A percentile compares a stretch with the other conserved stretches of the same genome.
phyloP scores from a whole-genome alignment of 768 basidiomycete species.

The Psilocybe sp. region DNA sequence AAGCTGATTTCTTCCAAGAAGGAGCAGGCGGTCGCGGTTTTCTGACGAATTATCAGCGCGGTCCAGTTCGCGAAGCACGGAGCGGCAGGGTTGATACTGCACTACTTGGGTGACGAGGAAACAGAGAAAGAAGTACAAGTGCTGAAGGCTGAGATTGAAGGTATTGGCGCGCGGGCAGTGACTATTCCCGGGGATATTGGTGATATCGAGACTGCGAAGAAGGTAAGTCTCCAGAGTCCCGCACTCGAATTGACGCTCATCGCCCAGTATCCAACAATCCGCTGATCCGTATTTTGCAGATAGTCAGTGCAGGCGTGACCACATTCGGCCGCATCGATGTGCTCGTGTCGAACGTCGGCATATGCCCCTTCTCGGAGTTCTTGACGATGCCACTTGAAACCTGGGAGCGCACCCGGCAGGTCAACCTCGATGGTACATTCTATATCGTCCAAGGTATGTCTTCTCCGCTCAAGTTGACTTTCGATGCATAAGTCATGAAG shows the following conservation, averaged over 20 bases:
- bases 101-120: constrained; percentile 61
- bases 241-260: neutral
- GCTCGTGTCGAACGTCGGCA: constrained; percentile 49
- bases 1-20: constrained; percentile 4
- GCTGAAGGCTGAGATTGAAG: constrained; percentile 46
- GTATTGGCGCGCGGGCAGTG: constrained; percentile 36
- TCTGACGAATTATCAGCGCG: constrained; percentile 29
- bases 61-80: constrained; percentile 65
- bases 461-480: neutral
- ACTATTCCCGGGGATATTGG: constrained; percentile 67
- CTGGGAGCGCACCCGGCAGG: constrained; percentile 64
- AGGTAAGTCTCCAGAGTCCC: constrained; percentile 31
- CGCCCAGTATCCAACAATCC: neutral
- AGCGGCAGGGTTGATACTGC: constrained; percentile 60
- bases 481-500: too few species aligned
- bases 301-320: constrained; percentile 58
- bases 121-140: constrained; percentile 46
- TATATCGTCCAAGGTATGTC: constrained; percentile 59
- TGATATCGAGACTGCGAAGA: constrained; percentile 48
- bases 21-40: neutral
- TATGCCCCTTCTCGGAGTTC: constrained; percentile 78
- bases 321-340: constrained; percentile 63
- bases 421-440: constrained; percentile 77
- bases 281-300: constrained; percentile 32
- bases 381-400: constrained; percentile 61